phyloP scores from a whole-genome alignment of 2,329 filamentous ascomycete species.

The Aspergillus pseudoterreus region DNA sequence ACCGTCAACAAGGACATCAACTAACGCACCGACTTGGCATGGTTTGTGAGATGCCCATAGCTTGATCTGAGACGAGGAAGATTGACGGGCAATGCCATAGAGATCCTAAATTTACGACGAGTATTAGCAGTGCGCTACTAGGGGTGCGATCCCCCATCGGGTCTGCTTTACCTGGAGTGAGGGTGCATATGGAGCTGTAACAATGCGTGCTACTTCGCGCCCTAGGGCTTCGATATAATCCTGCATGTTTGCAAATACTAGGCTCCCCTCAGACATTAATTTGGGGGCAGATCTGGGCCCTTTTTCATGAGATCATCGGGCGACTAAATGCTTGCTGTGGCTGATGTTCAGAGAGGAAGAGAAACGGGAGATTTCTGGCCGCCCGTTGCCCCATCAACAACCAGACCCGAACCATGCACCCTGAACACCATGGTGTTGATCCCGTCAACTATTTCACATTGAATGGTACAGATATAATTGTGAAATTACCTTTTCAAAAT shows the following conservation, averaged over 20 bases:
- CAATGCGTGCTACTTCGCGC: constrained; percentile 45
- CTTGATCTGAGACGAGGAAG: constrained; percentile 34
- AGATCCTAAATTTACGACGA: constrained; percentile 24
- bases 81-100: constrained; percentile 23
- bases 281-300: background rate
- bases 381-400: constrained; percentile 20
- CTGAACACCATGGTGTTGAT: no score
- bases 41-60: constrained; percentile 47
- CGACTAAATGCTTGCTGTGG: background rate
- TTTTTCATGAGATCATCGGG: background rate
- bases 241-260: constrained; percentile 20
- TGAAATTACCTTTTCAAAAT: no score
- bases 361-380: constrained; percentile 8
- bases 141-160: constrained; percentile 1
- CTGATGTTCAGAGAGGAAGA: background rate
- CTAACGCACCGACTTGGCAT: constrained; percentile 48
- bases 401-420: background rate
- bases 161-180: constrained; percentile 43
- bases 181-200: constrained; percentile 49
- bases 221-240: constrained; percentile 25
- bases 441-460: background rate
- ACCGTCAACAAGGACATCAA: constrained; percentile 46
- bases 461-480: no score
- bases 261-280: background rate
- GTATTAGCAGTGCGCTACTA: background rate